Percentiles rank a stretch among this genome's conserved stretches.
Conservation (phyloP, 179 eudicot species). For the Camellia oleifera region DNA sequence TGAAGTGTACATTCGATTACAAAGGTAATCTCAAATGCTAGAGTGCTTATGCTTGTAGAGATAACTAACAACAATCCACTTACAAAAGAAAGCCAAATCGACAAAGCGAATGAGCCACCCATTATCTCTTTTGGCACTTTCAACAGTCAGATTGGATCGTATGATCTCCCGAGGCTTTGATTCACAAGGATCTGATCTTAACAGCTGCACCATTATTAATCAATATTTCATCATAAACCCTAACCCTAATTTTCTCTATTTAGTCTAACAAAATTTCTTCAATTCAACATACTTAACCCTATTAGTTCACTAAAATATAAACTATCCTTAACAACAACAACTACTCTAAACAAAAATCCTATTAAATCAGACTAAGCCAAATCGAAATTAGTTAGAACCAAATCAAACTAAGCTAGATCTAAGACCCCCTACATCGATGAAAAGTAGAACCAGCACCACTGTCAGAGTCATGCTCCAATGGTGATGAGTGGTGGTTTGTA, state of each 20-base stretch:
- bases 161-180: conserved; percentile 89
- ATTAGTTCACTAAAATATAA: too few species aligned
- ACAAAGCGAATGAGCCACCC: conserved; percentile 95
- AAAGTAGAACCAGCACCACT: too few species aligned
- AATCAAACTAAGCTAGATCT: too few species aligned
- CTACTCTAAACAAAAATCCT: too few species aligned
- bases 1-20: conserved; percentile 89
- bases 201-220: conserved; percentile 62
- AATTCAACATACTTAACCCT: too few species aligned
- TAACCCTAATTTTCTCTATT: not conserved
- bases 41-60: conserved; percentile 92
- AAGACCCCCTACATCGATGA: too few species aligned
- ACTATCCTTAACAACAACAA: too few species aligned
- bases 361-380: too few species aligned
- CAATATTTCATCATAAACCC: conserved; percentile 27
- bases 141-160: conserved; percentile 63
- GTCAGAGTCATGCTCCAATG: too few species aligned
- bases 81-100: conserved; percentile 89
- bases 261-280: too few species aligned
- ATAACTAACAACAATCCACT: conserved; percentile 99
- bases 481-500: too few species aligned
- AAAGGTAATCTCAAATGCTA: conserved; percentile 85
- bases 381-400: too few species aligned
- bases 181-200: conserved; percentile 66
- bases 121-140: conserved; percentile 64